phyloP scores from a whole-genome alignment of 208 protist species.

The Trichomonas vaginalis region DNA sequence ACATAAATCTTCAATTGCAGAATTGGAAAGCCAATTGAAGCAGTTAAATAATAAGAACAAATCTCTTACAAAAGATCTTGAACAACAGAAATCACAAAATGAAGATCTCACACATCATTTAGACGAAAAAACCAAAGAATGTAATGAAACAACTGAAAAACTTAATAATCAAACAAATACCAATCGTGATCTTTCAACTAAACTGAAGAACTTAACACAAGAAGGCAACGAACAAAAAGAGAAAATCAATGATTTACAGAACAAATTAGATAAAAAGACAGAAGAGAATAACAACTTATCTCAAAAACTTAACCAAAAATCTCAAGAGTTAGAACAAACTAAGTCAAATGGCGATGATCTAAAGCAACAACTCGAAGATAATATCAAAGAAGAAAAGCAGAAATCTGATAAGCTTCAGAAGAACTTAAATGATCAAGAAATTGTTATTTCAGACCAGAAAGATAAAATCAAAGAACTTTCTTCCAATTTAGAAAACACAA shows the following conservation, averaged over 20 bases:
- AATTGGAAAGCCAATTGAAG: neutral
- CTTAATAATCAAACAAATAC: neutral
- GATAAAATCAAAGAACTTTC: neutral
- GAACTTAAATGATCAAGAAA: neutral
- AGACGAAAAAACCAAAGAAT: neutral
- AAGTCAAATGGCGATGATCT: neutral
- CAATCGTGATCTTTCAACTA: neutral
- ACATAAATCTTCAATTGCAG: neutral
- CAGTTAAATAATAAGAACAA: neutral
- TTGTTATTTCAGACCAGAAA: neutral
- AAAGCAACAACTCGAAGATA: neutral
- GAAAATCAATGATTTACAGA: neutral
- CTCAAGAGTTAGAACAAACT: neutral
- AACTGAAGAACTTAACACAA: neutral
- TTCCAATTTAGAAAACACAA: neutral
- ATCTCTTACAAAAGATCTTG: neutral
- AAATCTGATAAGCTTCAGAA: neutral
- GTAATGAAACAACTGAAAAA: neutral
- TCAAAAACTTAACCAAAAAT: neutral
- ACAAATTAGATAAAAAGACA: neutral
- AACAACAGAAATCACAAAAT: neutral
- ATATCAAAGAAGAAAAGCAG: neutral
- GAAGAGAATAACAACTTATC: neutral
- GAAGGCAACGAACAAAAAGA: neutral
- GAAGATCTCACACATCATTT: neutral